Conservation (phyloP, 345 rosid species). For the Syzygium grande region DNA sequence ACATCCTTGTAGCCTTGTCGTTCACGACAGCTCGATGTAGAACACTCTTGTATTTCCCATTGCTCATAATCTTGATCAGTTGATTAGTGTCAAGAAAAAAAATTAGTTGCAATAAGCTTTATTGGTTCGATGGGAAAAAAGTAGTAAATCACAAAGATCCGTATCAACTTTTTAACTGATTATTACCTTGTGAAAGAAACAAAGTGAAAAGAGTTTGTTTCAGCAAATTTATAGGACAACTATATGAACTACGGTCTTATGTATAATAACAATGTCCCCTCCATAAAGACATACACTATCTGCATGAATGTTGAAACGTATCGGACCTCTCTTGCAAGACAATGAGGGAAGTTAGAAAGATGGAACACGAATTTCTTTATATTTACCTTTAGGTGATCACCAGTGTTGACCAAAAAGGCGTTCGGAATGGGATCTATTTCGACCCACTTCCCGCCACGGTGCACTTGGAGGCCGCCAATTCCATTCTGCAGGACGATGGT, state of each 20-base stretch:
- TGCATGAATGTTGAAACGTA: background rate
- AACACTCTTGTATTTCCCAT: constrained; percentile 46
- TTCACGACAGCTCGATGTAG: constrained; percentile 41
- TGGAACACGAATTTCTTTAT: background rate
- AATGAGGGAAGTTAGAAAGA: background rate
- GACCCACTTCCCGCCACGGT: constrained; percentile 39
- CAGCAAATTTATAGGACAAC: background rate
- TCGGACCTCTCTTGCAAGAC: background rate
- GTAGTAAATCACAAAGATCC: background rate
- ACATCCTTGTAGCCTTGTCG: constrained; percentile 18
- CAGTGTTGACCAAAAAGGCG: constrained; percentile 34
- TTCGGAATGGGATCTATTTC: constrained; percentile 14
- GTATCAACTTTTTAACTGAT: background rate
- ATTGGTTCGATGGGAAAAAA: background rate
- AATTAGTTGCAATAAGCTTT: background rate
- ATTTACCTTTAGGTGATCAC: constrained; percentile 47
- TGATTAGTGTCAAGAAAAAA: background rate
- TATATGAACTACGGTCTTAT: background rate
- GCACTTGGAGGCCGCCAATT: constrained; percentile 34
- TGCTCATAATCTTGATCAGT: constrained; percentile 17
- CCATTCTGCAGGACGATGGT: constrained; percentile 35
- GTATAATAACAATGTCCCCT: background rate
- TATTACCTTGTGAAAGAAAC: background rate
- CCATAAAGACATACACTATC: background rate
- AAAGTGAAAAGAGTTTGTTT: background rate